Evolutionary conservation across 345 rosid genomes (phyloP), one percentile per base, ranked within the genome.

Genomic region (Ricinus communis): DNA sequence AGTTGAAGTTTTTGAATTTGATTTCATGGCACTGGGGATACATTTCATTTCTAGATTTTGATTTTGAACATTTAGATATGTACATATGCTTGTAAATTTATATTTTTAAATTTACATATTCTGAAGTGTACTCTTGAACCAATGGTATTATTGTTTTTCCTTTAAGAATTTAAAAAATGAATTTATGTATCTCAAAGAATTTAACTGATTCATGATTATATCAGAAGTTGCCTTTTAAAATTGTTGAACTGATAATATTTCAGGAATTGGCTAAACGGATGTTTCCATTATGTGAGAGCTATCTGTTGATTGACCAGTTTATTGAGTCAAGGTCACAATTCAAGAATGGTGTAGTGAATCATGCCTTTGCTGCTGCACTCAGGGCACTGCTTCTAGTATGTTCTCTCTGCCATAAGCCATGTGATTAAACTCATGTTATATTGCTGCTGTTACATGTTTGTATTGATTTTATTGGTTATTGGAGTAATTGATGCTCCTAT

Each of bases 251-350:
- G 63, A 66, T 76, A 47, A 60, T 71, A 27, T 78, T 81, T 83
- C 91, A 95, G 99, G 97, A 95, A 87, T 52, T 90, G 80, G 91
- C 93, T 15, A 90, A 89, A 75, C 76, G 91, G 76, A 81, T 92
- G 66, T 89, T 95, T 78, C 93, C 98, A 55, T 72, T 95, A 61
- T 95, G 97, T 74, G 81, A 88, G 86, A 87, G 90, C 83, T 95
- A 85, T 76, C 84, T 95, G 69, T 67, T 92, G 86, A 89, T 89
- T 45, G 89, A 90, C 77, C 91, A 95, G 64, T 95, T 95, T 87
- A 96, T 90, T 66, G 99, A 95, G 83, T 90, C 92, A 19, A 86
- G 97, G 81, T 95, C 97, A 64, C 99, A 87, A 79, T 92, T 95
- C 89, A 95, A 88, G 87, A 89, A 88, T 61, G 99, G 99, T 58